Conservation (phyloP, 31 red algal species). For the Endocladia muricata region DNA sequence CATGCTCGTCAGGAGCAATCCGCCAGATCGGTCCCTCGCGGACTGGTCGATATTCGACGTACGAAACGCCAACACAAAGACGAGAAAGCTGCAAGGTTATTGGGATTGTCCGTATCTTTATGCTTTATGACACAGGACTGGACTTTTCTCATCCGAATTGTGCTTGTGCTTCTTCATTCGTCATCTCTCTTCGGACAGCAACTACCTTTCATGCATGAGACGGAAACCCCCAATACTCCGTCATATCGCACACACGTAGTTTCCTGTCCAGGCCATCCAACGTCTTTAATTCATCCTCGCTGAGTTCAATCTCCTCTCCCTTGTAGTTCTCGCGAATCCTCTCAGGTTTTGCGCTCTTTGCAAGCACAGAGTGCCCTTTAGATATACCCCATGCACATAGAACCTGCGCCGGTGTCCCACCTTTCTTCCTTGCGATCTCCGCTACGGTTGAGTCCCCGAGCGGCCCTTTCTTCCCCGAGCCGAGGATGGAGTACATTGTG, state of each 20-base stretch:
- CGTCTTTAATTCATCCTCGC: conserved; percentile 49
- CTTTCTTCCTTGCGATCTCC: conserved; percentile 46
- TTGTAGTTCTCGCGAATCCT: conserved; percentile 73
- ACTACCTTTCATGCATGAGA: conserved; percentile 57
- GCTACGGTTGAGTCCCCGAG: conserved; percentile 67
- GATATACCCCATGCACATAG: conserved; percentile 74
- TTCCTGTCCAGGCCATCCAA: conserved; percentile 65
- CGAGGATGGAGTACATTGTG: conserved; percentile 78
- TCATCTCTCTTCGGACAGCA: not conserved
- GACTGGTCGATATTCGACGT: no score
- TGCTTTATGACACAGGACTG: no score
- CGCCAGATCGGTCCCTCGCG: no score
- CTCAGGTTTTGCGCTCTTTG: conserved; percentile 63
- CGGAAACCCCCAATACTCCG: conserved; percentile 81
- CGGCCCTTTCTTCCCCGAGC: conserved; percentile 71
- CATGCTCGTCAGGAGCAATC: no score
- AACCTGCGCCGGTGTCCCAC: conserved; percentile 59
- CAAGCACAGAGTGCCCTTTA: conserved; percentile 70
- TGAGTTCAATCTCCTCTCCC: conserved; percentile 33
- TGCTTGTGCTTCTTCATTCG: not conserved
- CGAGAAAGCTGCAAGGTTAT: not conserved
- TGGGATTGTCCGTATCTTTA: no score
- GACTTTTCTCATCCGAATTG: not conserved
- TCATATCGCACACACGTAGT: conserved; percentile 69
- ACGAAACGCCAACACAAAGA: not conserved